These are phyloP conservation scores for Aquilaria sinensis DNA, from an alignment of 345 rosid genomes.

Conservation along the genomic window DNA sequence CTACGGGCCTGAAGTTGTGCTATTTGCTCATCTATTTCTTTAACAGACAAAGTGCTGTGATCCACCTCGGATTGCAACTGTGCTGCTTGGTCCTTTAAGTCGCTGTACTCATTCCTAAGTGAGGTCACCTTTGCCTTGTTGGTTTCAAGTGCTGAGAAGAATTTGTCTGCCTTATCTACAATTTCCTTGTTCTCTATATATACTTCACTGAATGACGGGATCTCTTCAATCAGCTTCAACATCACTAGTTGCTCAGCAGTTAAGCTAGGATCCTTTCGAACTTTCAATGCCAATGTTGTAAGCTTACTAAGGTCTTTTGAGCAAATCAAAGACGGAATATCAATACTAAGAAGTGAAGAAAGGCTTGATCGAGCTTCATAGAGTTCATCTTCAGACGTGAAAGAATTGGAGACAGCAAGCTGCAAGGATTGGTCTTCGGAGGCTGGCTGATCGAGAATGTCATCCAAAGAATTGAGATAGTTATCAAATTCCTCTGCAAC, in stretches of 20 bases:
- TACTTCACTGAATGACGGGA: conserved; percentile 46
- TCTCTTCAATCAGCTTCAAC: conserved; percentile 49
- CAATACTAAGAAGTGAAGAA: conserved; percentile 42
- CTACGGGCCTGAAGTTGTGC: conserved; percentile 35
- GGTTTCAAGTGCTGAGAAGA: conserved; percentile 35
- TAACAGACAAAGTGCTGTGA: conserved; percentile 23
- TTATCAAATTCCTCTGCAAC: conserved; percentile 52
- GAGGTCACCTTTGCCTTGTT: conserved; percentile 44
- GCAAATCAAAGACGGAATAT: conserved; percentile 37
- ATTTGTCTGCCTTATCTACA: conserved; percentile 27
- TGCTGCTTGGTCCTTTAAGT: conserved; percentile 36
- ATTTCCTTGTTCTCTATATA: conserved; percentile 35
- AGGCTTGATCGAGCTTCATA: conserved; percentile 38
- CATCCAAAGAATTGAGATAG: conserved; percentile 48
- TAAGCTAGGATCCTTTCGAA: conserved; percentile 39
- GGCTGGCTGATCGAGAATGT: conserved; percentile 37
- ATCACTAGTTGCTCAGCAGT: conserved; percentile 53
- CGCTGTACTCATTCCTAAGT: conserved; percentile 44
- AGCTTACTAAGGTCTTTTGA: conserved; percentile 33
- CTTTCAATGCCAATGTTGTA: conserved; percentile 30
- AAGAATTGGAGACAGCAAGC: conserved; percentile 14
- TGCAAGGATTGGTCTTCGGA: conserved; percentile 10
- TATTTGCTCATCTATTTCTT: conserved; percentile 49
- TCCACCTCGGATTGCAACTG: conserved; percentile 43
- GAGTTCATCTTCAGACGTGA: conserved; percentile 29